Evolutionary conservation across 2,329 filamentous ascomycete species (phyloP).

Genomic region (Fusarium foetens): DNA sequence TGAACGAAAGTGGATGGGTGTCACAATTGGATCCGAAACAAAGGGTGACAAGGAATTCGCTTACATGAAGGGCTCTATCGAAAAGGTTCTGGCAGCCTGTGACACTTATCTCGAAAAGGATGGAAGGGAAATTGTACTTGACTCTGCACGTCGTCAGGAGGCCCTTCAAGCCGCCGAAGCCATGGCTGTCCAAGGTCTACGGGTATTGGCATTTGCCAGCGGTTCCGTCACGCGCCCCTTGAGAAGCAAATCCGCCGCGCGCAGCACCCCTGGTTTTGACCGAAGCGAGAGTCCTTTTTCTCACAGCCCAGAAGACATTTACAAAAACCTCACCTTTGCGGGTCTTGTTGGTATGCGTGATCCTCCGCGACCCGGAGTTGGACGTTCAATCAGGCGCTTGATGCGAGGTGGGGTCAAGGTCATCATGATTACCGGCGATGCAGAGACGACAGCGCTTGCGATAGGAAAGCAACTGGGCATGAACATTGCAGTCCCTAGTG

Average conservation of each 20-base stretch:
- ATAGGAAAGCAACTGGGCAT: constrained; percentile 97
- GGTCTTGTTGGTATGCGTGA: constrained; percentile 98
- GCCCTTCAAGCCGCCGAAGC: constrained; percentile 81
- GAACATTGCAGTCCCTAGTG: constrained; percentile 71
- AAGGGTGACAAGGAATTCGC: constrained; percentile 78
- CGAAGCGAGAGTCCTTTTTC: constrained; percentile 52
- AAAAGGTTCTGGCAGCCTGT: constrained; percentile 85
- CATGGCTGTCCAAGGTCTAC: constrained; percentile 89
- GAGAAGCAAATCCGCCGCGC: constrained; percentile 56
- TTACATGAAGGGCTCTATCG: constrained; percentile 95
- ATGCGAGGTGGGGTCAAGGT: constrained; percentile 96
- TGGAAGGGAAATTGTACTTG: constrained; percentile 85
- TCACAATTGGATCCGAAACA: constrained; percentile 75
- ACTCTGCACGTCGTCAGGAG: constrained; percentile 77
- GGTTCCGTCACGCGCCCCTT: constrained; percentile 68
- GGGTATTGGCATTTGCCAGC: constrained; percentile 93
- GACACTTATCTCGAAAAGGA: constrained; percentile 90
- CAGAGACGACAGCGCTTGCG: constrained; percentile 91
- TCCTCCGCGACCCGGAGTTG: constrained; percentile 89
- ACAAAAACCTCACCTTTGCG: constrained; percentile 86
- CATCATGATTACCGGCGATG: constrained; percentile 99
- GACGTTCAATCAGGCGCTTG: constrained; percentile 85
- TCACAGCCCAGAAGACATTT: constrained; percentile 74
- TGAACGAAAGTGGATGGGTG: constrained; percentile 99
- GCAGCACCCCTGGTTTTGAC: constrained; percentile 63